phyloP scores from a whole-genome alignment of 2,329 filamentous ascomycete species.

The Claviceps citrina region DNA sequence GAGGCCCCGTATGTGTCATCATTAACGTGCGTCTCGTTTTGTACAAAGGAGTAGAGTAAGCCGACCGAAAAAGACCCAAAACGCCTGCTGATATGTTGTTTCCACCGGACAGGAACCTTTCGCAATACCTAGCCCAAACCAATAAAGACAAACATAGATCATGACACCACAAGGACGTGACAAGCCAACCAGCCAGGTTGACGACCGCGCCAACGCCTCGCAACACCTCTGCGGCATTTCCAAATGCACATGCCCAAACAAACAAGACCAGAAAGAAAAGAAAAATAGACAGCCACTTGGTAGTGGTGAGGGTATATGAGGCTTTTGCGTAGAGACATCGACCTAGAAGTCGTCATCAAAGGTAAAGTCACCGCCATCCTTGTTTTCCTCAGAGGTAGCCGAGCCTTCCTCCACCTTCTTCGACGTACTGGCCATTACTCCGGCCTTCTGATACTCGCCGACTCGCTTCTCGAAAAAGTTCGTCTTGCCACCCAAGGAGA shows the following conservation, averaged over 20 bases:
- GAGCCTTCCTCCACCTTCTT: slow-evolving; percentile 52
- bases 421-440: slow-evolving; percentile 77
- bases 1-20: not conserved
- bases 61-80: slow-evolving; percentile 5
- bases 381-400: slow-evolving; percentile 27
- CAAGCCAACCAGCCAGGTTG: slow-evolving; percentile 1
- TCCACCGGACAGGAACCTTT: slow-evolving; percentile 1
- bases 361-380: slow-evolving; percentile 62
- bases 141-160: slow-evolving; percentile 3
- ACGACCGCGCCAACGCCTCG: not conserved
- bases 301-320: slow-evolving; percentile 8
- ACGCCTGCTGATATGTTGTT: slow-evolving; percentile 9
- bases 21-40: not conserved
- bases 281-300: slow-evolving; percentile 10
- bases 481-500: slow-evolving; percentile 95
- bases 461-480: slow-evolving; percentile 99
- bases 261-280: slow-evolving; percentile 6
- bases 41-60: not conserved
- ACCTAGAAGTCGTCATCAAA: slow-evolving; percentile 95
- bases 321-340: slow-evolving; percentile 5
- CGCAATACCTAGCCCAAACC: slow-evolving; percentile 3
- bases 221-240: slow-evolving; percentile 8
- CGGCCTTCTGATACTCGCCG: slow-evolving; percentile 97
- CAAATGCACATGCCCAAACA: slow-evolving; percentile 10
- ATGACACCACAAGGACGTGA: not conserved